Evolutionary conservation across 495 filamentous ascomycete species (phyloP), one percentile per base, ranked within the genome.

Genomic region (Penicillium goetzii): DNA sequence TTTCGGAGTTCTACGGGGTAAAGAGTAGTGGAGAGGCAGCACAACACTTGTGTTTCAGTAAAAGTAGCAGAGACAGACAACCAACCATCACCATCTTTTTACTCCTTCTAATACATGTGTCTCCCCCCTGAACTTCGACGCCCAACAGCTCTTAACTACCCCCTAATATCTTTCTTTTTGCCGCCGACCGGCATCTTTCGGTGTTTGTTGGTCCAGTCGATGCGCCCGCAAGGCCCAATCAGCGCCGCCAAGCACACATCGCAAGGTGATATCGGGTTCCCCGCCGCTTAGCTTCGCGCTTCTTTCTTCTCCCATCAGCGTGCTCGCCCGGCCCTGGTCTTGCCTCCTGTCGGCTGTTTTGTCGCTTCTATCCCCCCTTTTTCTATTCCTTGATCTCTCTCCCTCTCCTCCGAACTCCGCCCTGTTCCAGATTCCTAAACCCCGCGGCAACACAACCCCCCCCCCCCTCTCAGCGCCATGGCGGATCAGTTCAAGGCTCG

Each of bases 401-500:
- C 51, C 60, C 23, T 59, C 55, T 59, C 61, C 25, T 55, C 60
- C 60, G 28, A 45, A 43, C 53, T 55, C 52, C 52, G 55, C 41
- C 38, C 52, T 55, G 56, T 38, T 40, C 41, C 41, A 38, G 33
- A 59, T 17, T 21, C 25, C 47, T 30, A n/a, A 21, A 8, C 26
- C 28, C 52, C 26, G 19, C 43, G 43, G 43, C 43, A 47, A 17
- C 36, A 3, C 23, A 9, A 10, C 11, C 11, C 30, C 19, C 45
- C 30, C 19, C 45, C 51, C 64, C 61, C 55, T 58, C 47, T 56
- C 66, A 74, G 50, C 58, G 68, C 71, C 80, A 97, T 96, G 92
- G 83, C 90, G 65, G 93, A 96, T 76, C 77, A 81, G 69, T 96
- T 97, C 73, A 89, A 93, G 70, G 86, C 89, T 71, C 89, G 91